phyloP scores from a whole-genome alignment of 2,329 filamentous ascomycete genomes.

The Stachybotrys chlorohalonatus region DNA sequence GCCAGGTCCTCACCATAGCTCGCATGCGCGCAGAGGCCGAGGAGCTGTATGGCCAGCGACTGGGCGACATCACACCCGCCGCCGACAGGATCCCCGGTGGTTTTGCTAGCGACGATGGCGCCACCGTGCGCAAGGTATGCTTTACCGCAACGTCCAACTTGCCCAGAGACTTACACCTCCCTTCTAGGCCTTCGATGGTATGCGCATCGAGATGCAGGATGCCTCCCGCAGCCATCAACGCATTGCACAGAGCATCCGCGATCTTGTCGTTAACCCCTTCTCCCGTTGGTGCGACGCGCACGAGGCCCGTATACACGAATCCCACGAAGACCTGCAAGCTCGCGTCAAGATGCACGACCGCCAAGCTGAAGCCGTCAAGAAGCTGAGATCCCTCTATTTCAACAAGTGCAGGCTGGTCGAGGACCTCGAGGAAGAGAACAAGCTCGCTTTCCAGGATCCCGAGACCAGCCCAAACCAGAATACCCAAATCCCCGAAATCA shows the following conservation, averaged over 20 bases:
- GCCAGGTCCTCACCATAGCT: constrained; percentile 84
- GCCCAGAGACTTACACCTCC: constrained; percentile 4
- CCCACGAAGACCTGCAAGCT: constrained; percentile 84
- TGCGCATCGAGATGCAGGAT: constrained; percentile 86
- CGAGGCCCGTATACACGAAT: constrained; percentile 81
- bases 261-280: constrained; percentile 91
- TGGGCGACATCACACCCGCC: constrained; percentile 72
- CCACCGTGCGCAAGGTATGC: constrained; percentile 82
- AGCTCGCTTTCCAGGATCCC: constrained; percentile 90
- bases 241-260: constrained; percentile 92
- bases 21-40: constrained; percentile 94
- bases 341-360: constrained; percentile 90
- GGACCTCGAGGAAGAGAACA: constrained; percentile 96
- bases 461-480: constrained; percentile 54
- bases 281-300: constrained; percentile 94
- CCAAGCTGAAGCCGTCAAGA: constrained; percentile 83
- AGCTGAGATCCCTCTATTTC: constrained; percentile 92
- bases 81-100: constrained; percentile 77
- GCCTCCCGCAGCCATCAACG: constrained; percentile 85
- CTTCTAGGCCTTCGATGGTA: constrained; percentile 78
- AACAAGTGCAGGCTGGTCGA: constrained; percentile 97
- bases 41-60: constrained; percentile 72
- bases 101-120: constrained; percentile 86
- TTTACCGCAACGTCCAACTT: background rate
- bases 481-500: constrained; percentile 71